phyloP scores from a whole-genome alignment of 176 grass and related monocot genomes.

The Ananas comosus region DNA sequence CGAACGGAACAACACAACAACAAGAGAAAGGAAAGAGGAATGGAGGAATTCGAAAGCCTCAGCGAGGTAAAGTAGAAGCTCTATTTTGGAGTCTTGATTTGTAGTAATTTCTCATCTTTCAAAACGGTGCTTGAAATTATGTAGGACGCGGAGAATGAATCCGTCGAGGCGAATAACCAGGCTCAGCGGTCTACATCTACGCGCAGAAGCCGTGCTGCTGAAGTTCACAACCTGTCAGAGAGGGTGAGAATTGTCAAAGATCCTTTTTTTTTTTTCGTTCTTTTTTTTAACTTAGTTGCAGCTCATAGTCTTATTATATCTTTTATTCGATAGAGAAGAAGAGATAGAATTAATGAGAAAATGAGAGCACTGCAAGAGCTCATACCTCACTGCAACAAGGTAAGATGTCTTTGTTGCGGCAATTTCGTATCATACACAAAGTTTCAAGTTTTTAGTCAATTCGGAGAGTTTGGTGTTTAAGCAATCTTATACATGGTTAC shows the following conservation, averaged over 20 bases:
- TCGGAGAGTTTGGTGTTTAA: too few species aligned
- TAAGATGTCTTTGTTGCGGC: constrained; percentile 5
- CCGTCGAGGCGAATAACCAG: constrained; percentile 23
- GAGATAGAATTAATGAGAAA: constrained; percentile 93
- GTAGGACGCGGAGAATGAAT: constrained; percentile 46
- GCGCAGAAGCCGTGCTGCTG: constrained; percentile 65
- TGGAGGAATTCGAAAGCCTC: constrained; percentile 32
- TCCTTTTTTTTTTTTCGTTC: neutral
- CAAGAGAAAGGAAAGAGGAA: constrained; percentile 25
- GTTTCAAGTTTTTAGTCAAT: too few species aligned
- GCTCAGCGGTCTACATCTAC: constrained; percentile 30
- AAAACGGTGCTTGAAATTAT: constrained; percentile 10
- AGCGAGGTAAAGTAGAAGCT: constrained; percentile 39
- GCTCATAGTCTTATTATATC: constrained; percentile 1
- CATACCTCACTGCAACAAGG: constrained; percentile 85
- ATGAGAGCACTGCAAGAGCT: constrained; percentile 82
- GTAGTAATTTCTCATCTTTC: neutral
- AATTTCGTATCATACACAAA: neutral
- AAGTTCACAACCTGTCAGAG: constrained; percentile 88
- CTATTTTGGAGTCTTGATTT: neutral
- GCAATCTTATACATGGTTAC: too few species aligned
- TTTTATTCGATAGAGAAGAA: constrained; percentile 54
- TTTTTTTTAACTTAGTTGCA: neutral
- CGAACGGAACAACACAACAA: constrained; percentile 27
- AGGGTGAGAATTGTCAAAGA: constrained; percentile 33